Base-by-base conservation (phyloP, 129 eudicot genomes). In the Flaveria linearis region DNA sequence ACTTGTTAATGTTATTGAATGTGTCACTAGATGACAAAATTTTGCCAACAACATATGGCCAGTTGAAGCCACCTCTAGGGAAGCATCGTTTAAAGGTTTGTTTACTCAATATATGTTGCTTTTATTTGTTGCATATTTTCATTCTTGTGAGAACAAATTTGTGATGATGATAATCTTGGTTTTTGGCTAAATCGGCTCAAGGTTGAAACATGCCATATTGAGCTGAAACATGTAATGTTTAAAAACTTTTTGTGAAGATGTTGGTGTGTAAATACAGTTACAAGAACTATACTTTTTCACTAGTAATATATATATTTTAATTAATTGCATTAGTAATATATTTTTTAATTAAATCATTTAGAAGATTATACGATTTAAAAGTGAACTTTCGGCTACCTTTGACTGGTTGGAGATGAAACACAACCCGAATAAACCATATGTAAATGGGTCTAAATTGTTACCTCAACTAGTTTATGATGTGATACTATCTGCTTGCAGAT, bases 11-110 rank as follows among this genome's bases (percentile, higher is more conserved):
- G 80, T 85, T 92, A 39, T 83, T 92, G 83, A 90, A 75, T 68
- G 90, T 92, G 60, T 83, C 90, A 23, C 78, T 91, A 18, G 98
- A 92, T 76, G 96, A 88, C 71, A 92, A 88, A 79, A 49, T 92
- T 68, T 75, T 92, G 73, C 96, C 95, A 17, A 90, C 96, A 26
- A 85, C 98, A 26, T 92, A 86, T 85, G 98, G 98, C 69, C 94
- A 92, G 77, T 52, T 92, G 75, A 86, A 86, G 76, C 98, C 98
- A 62, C 98, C 98, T 77, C 92, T 92, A 17, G 98, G 98, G 25
- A 90, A 92, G 80, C 90, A 90, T 80, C 98, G 98, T 10, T 78
- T 92, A 30, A 92, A 92, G 98, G 98, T 92, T 80, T 28, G 80
- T 12, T 12, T 26, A 26, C 18, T 26, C 66, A 25, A 10, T 60